phyloP scores from a whole-genome alignment of 352 stramenopile genomes.

The Halophytophthora batemanensis region DNA sequence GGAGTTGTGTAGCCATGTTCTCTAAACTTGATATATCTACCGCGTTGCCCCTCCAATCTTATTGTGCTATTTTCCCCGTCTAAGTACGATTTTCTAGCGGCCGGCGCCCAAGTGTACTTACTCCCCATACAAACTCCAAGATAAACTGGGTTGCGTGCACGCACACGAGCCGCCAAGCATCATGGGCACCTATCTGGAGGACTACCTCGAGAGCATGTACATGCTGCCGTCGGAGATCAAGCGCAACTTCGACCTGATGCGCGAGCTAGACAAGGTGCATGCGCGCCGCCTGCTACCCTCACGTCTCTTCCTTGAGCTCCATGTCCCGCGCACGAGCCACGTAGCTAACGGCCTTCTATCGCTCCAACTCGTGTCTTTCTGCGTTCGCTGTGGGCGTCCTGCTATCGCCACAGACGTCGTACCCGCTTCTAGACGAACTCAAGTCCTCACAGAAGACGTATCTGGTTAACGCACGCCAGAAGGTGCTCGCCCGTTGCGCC shows the following conservation, averaged over 20 bases:
- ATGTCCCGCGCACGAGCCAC: not conserved
- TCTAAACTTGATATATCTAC: too few species aligned
- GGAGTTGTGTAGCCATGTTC: too few species aligned
- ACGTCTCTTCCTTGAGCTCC: not conserved
- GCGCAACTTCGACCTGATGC: conserved; percentile 89
- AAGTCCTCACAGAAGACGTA: conserved; percentile 62
- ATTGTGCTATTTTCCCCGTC: too few species aligned
- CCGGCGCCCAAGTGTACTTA: too few species aligned
- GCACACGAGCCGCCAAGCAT: conserved; percentile 19
- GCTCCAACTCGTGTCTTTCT: not conserved
- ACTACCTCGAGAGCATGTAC: conserved; percentile 89
- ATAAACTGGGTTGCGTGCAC: too few species aligned
- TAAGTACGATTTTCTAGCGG: too few species aligned
- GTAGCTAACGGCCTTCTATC: not conserved
- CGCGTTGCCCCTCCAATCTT: too few species aligned
- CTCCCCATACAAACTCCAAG: not conserved
- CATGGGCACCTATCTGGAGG: conserved; percentile 87
- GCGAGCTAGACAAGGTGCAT: conserved; percentile 80
- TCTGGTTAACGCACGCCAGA: conserved; percentile 54
- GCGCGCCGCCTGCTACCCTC: not conserved
- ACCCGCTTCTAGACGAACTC: conserved; percentile 75
- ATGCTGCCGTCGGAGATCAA: conserved; percentile 89
- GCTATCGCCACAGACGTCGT: conserved; percentile 44
- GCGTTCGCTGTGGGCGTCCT: conserved; percentile 4
- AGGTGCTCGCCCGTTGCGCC: conserved; percentile 57